These are phyloP conservation scores for Knoxia roxburghii DNA, from an alignment of 257 asterid species.

Conservation along the genomic window DNA sequence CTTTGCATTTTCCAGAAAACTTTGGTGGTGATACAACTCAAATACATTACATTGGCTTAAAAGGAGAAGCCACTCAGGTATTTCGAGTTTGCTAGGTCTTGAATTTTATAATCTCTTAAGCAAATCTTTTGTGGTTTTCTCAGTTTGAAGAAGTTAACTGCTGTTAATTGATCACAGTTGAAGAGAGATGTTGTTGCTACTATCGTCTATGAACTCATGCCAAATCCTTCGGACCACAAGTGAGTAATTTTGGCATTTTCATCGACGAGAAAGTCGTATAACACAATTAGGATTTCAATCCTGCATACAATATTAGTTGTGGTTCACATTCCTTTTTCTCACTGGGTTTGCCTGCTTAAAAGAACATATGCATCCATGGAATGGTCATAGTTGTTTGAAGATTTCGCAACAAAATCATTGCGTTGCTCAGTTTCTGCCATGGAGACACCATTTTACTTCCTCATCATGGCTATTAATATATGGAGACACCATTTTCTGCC, in stretches of 20 bases:
- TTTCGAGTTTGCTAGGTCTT: constrained; percentile 6
- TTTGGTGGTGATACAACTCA: constrained; percentile 87
- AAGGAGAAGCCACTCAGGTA: constrained; percentile 99
- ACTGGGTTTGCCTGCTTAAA: neutral
- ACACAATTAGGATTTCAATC: neutral
- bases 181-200: constrained; percentile 89
- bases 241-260: constrained; percentile 36
- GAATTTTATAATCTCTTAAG: neutral
- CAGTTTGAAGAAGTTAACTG: neutral
- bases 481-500: no score
- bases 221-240: constrained; percentile 99
- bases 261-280: neutral
- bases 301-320: neutral
- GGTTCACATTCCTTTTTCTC: neutral
- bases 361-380: neutral
- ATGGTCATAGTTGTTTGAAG: neutral
- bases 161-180: constrained; percentile 45
- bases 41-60: constrained; percentile 89
- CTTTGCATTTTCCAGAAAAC: constrained; percentile 92
- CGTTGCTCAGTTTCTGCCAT: neutral
- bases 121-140: neutral
- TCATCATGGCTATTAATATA: neutral
- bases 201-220: constrained; percentile 88
- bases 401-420: neutral
- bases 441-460: neutral